A percentile compares a stretch with the other conserved stretches of the same genome.
Evolutionary conservation across 495 filamentous ascomycete species (phyloP).

Genomic region (Talaromyces borbonicus): DNA sequence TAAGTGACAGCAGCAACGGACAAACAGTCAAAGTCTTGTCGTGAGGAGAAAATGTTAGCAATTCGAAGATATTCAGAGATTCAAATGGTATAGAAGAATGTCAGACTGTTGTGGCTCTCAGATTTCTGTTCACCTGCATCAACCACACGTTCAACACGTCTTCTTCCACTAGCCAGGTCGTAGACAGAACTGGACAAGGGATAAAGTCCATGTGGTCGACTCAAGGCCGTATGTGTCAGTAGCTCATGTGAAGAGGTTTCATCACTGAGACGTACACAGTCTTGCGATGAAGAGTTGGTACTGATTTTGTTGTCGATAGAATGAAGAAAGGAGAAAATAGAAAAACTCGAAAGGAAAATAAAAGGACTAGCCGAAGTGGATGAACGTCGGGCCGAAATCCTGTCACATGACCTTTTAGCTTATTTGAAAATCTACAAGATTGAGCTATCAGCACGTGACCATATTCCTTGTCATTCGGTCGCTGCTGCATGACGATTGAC

Average conservation of each 20-base stretch:
- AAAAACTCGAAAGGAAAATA: not conserved
- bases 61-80: no score
- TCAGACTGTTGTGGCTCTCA: conserved; percentile 15
- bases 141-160: conserved; percentile 11
- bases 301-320: not conserved
- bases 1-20: not conserved
- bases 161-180: conserved; percentile 4
- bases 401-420: conserved; percentile 1
- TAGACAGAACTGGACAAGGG: not conserved
- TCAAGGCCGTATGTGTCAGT: conserved; percentile 14
- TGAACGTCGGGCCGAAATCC: conserved; percentile 4
- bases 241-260: conserved; percentile 7
- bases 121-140: conserved; percentile 27
- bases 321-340: not conserved
- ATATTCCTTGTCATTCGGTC: not conserved
- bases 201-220: conserved; percentile 18
- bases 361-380: conserved; percentile 7
- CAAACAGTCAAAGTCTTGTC: not conserved
- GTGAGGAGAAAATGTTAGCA: not conserved
- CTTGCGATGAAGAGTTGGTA: not conserved
- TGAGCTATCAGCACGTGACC: conserved; percentile 5
- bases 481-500: not conserved
- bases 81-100: not conserved
- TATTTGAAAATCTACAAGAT: not conserved
- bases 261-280: conserved; percentile 8